Conservation (phyloP, 768 basidiomycete genomes). For the Tulasnella calospora region DNA sequence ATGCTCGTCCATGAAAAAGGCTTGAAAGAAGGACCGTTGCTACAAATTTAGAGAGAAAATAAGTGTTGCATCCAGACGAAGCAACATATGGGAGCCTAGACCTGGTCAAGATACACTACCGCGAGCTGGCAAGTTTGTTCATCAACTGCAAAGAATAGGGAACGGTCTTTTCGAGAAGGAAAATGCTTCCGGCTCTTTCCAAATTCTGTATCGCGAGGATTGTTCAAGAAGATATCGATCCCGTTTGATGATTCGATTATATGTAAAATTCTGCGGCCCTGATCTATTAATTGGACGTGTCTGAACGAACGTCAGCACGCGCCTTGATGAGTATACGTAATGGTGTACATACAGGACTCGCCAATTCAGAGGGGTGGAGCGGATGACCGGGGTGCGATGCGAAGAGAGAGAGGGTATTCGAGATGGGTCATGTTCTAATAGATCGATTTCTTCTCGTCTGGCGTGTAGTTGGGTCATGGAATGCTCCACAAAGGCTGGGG, state of each 20-base stretch:
- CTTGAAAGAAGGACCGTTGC: neutral
- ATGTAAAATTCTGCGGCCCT: neutral
- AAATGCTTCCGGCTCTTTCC: neutral
- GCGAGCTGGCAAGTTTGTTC: conserved; percentile 50
- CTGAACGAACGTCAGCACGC: neutral
- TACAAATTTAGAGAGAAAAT: neutral
- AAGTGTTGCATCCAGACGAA: neutral
- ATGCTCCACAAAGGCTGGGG: too few species aligned
- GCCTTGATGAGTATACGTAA: too few species aligned
- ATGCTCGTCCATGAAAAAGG: conserved; percentile 46
- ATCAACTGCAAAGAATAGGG: conserved; percentile 46
- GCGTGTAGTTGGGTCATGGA: too few species aligned
- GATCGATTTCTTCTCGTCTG: too few species aligned
- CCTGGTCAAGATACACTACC: neutral
- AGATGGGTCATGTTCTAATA: too few species aligned
- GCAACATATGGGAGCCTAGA: neutral
- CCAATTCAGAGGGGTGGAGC: too few species aligned
- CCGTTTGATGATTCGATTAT: neutral
- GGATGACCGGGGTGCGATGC: too few species aligned
- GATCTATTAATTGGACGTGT: neutral
- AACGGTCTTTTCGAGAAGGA: neutral
- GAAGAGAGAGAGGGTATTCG: too few species aligned
- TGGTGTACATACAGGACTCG: neutral
- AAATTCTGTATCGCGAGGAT: neutral
- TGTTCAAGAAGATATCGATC: neutral